Percentiles rank a stretch among this genome's conserved stretches.
phyloP scores from a whole-genome alignment of 768 basidiomycete species.

The Mycena albidolilacea region DNA sequence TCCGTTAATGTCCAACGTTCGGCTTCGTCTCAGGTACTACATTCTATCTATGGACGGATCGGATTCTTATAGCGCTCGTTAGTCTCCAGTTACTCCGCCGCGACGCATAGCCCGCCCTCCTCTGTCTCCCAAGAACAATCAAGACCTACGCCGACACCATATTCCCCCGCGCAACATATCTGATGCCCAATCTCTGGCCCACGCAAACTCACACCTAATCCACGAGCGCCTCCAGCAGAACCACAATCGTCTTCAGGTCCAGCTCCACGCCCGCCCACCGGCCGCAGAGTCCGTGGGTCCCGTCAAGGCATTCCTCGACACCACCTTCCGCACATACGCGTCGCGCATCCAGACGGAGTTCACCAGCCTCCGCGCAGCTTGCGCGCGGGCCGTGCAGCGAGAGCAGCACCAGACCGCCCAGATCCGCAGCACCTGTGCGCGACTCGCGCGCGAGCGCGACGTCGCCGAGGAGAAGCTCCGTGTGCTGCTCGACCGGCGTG shows the following conservation, averaged over 20 bases:
- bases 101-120: slow-evolving; percentile 17
- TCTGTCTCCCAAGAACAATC: slow-evolving; percentile 28
- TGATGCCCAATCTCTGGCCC: slow-evolving; percentile 17
- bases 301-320: slow-evolving; percentile 45
- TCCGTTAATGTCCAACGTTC: slow-evolving; percentile 33
- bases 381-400: slow-evolving; percentile 45
- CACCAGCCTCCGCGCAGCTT: slow-evolving; percentile 48
- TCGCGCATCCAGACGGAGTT: slow-evolving; percentile 51
- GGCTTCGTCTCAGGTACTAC: slow-evolving; percentile 27
- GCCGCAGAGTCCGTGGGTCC: slow-evolving; percentile 7
- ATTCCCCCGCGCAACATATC: slow-evolving; percentile 12
- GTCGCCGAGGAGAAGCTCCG: slow-evolving; percentile 49
- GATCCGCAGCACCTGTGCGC: slow-evolving; percentile 49
- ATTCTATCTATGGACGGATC: too few relatives aligned
- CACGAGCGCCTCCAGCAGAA: slow-evolving; percentile 37
- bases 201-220: slow-evolving; percentile 34
- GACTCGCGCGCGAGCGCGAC: slow-evolving; percentile 53
- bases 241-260: slow-evolving; percentile 37
- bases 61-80: not conserved
- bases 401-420: slow-evolving; percentile 51
- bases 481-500: slow-evolving; percentile 44
- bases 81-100: slow-evolving; percentile 33
- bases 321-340: slow-evolving; percentile 47
- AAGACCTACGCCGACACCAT: slow-evolving; percentile 19
- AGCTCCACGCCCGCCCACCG: slow-evolving; percentile 26